Base-by-base conservation (phyloP, 148 eudicot species). In the Amaranthus palmeri region DNA sequence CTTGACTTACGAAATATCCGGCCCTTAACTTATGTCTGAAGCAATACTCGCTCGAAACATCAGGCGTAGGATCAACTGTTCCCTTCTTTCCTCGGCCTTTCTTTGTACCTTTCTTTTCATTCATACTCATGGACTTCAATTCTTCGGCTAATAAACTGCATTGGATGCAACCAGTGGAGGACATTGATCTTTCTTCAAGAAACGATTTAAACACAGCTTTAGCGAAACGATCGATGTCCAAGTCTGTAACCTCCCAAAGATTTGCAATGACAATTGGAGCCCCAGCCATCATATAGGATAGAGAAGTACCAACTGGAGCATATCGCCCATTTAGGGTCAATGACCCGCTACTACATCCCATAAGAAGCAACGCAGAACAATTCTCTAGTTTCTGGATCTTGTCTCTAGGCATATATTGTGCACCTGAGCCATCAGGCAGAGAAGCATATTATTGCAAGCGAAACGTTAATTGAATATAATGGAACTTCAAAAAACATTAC, bases 201-300 rank as follows among this genome's bases (percentile, higher is more conserved):
- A 88, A 91, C 40, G 83, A 83, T 75, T 86, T 85, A 11, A 95
- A 90, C 81, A 91, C 70, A 14, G 90, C 83, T 82, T 91, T 91
- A 5, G 89, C 91, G 77, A 95, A 95, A 54, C 98, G 90, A 74
- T 95, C 97, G 40, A 95, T 95, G 76, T 95, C 98, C 74, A 81
- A 83, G 80, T 95, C 98, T 0, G 98, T 95, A 61, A 95, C 98
- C 51, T 91, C 97, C 98, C 98, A 95, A 48, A 95, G 82, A 78
- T 91, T 95, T 17, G 98, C 98, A 18, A 95, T 81, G 15, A 89
- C 90, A 13, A 89, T 84, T 10, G 98, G 98, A 75, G 98, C 90
- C 7, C 98, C 98, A 1, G 96, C 96, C 58, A 85, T 69, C 11
- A 95, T 77, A 73, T 95, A 95, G 71, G 84, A 83, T 51, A 91